Evolutionary conservation across 768 basidiomycete species (phyloP).

Genomic region (Serendipita indica): DNA sequence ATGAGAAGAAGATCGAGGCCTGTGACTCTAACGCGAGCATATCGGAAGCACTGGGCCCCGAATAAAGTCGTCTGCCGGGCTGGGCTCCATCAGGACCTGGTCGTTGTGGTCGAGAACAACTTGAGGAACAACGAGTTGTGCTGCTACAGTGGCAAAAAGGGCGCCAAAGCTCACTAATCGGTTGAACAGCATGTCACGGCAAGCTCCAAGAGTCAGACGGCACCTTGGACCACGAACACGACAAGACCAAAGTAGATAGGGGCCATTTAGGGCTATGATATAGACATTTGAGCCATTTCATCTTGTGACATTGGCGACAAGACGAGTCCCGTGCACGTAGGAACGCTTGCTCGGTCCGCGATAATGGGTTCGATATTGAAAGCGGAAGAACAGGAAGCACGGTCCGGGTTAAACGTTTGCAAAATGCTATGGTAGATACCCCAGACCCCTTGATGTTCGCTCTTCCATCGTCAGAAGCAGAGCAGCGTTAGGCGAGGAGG

Average conservation of each 20-base stretch:
- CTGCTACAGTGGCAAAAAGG: background rate
- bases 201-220: background rate
- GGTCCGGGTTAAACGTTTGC: background rate
- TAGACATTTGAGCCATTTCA: too few species aligned
- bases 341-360: too few species aligned
- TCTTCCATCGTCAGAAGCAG: too few species aligned
- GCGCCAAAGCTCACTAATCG: background rate
- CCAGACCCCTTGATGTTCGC: too few species aligned
- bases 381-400: background rate
- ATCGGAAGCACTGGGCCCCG: conserved; percentile 47
- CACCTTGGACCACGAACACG: background rate
- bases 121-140: conserved; percentile 8
- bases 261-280: too few species aligned
- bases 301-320: too few species aligned
- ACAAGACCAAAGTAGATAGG: background rate
- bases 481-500: too few species aligned
- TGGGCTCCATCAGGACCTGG: background rate
- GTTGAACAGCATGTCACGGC: background rate
- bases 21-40: conserved; percentile 61
- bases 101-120: background rate
- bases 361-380: too few species aligned
- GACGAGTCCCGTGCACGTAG: too few species aligned
- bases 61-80: background rate
- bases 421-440: too few species aligned
- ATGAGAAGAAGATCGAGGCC: conserved; percentile 71